Conservation (phyloP, 2,329 filamentous ascomycete genomes). For the Didymella sp. region DNA sequence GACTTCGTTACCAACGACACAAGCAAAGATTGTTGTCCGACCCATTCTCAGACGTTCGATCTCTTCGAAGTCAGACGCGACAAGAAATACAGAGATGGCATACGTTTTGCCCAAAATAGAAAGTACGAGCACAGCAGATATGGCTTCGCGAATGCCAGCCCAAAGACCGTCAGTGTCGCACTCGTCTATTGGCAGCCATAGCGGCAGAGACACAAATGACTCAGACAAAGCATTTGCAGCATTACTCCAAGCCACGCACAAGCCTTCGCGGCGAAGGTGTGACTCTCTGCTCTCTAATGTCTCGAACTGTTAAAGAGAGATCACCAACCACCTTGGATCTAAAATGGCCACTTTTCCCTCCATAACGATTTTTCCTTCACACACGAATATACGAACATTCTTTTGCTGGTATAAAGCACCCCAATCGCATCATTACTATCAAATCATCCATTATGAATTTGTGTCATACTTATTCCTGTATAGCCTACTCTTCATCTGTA, state of each 20-base stretch:
- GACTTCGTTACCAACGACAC: neutral
- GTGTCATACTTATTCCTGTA: neutral
- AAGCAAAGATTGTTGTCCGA: neutral
- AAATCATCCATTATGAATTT: neutral
- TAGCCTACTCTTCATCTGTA: neutral
- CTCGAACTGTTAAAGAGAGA: neutral
- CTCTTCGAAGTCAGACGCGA: neutral
- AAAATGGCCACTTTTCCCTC: neutral
- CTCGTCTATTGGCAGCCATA: neutral
- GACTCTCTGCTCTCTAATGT: constrained; percentile 1
- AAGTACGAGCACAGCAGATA: neutral
- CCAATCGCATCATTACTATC: neutral
- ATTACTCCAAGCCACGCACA: neutral
- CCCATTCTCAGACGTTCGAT: constrained; percentile 8
- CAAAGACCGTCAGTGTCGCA: neutral
- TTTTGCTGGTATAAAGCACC: neutral
- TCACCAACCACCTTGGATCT: neutral
- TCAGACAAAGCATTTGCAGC: constrained; percentile 3
- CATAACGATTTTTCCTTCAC: neutral
- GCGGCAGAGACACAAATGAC: neutral
- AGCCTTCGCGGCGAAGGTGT: neutral
- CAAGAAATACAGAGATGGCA: constrained; percentile 2
- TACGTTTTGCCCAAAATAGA: neutral
- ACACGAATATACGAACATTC: neutral
- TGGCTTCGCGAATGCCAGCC: neutral